Evolutionary conservation across 139 green algal species (phyloP).

Genomic region (Edaphochlamys debaryana): DNA sequence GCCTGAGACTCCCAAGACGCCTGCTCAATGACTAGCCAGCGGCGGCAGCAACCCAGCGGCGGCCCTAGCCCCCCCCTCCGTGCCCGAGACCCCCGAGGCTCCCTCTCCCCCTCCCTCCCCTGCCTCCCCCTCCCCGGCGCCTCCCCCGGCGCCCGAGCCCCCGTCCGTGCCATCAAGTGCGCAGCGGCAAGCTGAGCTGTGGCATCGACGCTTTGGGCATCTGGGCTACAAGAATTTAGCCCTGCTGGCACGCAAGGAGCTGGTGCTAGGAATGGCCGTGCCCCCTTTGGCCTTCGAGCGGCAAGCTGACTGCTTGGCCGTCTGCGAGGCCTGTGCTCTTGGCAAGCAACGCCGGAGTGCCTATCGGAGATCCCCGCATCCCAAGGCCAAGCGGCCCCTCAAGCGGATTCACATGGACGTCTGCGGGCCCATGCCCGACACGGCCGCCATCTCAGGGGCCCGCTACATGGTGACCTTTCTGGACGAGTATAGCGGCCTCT

Average conservation of each 20-base stretch:
- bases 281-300: background rate
- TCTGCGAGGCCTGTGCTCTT: background rate
- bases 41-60: too few relatives aligned
- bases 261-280: background rate
- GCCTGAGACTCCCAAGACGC: too few relatives aligned
- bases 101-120: too few relatives aligned
- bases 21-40: too few relatives aligned
- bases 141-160: too few relatives aligned
- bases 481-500: conserved; percentile 14
- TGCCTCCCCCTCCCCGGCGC: too few relatives aligned
- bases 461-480: conserved; percentile 35
- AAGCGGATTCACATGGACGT: conserved; percentile 39
- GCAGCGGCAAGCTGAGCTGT: too few relatives aligned
- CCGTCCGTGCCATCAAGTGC: too few relatives aligned
- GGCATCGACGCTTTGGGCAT: background rate
- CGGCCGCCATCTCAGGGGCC: background rate
- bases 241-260: background rate
- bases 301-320: background rate
- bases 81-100: too few relatives aligned
- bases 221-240: background rate
- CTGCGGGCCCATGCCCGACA: background rate
- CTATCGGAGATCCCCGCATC: background rate
- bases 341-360: background rate
- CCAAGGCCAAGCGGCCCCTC: background rate
- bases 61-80: too few relatives aligned